Conservation (phyloP, 2,329 filamentous ascomycete species). For the Colletotrichum costaricense region DNA sequence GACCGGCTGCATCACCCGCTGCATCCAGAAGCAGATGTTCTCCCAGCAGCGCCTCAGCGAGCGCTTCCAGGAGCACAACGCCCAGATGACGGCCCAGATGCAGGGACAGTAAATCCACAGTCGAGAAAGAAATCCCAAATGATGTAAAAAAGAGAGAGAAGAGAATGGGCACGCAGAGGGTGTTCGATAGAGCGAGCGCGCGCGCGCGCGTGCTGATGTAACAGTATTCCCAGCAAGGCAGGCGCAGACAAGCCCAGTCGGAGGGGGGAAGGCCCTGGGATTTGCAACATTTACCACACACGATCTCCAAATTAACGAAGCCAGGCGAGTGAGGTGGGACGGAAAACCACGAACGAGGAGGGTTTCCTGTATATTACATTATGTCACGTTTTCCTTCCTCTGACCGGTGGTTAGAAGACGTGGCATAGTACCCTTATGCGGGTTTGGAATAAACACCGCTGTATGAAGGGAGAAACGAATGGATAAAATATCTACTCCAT, state of each 20-base stretch:
- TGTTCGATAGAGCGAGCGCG: not conserved
- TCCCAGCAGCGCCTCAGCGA: conserved; percentile 90
- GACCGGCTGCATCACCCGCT: conserved; percentile 91
- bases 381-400: conserved; percentile 14
- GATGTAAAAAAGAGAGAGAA: conserved; percentile 4
- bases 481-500: conserved; percentile 21
- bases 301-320: conserved; percentile 1
- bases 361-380: conserved; percentile 32
- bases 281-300: not conserved
- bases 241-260: not conserved
- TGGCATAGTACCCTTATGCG: conserved; percentile 14
- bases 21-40: conserved; percentile 96
- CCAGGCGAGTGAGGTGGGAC: not conserved
- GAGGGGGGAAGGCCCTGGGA: not conserved
- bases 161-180: not conserved
- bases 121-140: not conserved
- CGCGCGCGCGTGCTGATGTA: conserved; percentile 22
- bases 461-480: not conserved
- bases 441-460: conserved; percentile 13
- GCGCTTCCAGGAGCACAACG: conserved; percentile 82
- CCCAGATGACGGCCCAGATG: conserved; percentile 68
- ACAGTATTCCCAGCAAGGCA: conserved; percentile 30
- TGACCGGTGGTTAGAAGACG: conserved; percentile 25
- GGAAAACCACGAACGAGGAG: conserved; percentile 1
- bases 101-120: conserved; percentile 52